Evolutionary conservation across 192 early-diverging fungal genomes (phyloP), one percentile per base, ranked within the genome.

Genomic region (Coemansia sp.): DNA sequence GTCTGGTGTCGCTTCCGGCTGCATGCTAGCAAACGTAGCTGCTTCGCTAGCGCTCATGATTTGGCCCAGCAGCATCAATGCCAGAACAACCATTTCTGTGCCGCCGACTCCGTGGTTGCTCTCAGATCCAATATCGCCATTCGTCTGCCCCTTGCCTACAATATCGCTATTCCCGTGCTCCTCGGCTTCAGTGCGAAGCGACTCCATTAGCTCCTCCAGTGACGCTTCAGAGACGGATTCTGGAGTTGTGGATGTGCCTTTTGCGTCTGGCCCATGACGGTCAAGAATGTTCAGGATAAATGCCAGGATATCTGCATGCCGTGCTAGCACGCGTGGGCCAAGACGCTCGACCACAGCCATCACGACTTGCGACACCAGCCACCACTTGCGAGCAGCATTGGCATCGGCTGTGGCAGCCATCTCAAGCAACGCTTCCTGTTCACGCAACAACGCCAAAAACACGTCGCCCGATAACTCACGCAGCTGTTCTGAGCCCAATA

Each of bases 361-460:
- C 50, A 88, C 68, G 23, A 59, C 47, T 26, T 81, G 78, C 59
- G 78, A 81, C 10, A 81, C 65, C 19, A 75, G 25, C 78, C 78
- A 75, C 78, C 78, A 81, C 38, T 59, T 70, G 40, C 64, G 67
- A 15, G 47, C 23, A 40, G 69, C 22, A 19, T 19, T 21, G 6
- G 54, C 34, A 9, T 44, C 48, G 3, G 7, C 34, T 25, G 28
- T 73, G 59, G 7, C 54, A 57, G 49, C 66, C 59, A 81, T 74
- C 65, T 42, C 86, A 68, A 40, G 81, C 20, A 52, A 81, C 74
- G 64, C 71, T 34, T 67, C 67, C 17, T 92, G 91, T 50, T 91
- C 85, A 42, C 89, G 88, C 49, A 93, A 61, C 26, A 95, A 65
- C 53, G 82, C 83, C 59, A 95, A 81, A 65, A 93, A 95, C 17